Evolutionary conservation across 495 filamentous ascomycete species (phyloP).

Genomic region (Aspergillus wentii): DNA sequence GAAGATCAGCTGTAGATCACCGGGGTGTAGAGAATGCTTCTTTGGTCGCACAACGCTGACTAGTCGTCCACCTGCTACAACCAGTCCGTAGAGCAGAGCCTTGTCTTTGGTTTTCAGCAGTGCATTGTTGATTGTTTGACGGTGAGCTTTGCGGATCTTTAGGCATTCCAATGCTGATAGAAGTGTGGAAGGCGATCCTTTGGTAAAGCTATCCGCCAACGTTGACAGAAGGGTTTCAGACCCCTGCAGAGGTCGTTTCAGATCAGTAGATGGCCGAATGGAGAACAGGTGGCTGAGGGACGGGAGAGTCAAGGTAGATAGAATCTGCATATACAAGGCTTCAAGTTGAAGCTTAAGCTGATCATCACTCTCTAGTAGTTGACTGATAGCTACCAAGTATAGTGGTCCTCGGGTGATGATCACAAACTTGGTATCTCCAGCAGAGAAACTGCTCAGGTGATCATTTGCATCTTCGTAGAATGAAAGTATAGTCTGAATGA

Average conservation of each 20-base stretch:
- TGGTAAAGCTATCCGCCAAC: conserved; percentile 89
- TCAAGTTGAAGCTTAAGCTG: conserved; percentile 87
- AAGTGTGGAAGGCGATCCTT: conserved; percentile 82
- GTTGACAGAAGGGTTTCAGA: conserved; percentile 89
- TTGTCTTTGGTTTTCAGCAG: conserved; percentile 71
- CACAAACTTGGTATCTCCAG: conserved; percentile 79
- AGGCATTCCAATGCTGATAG: conserved; percentile 90
- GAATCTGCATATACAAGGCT: conserved; percentile 94
- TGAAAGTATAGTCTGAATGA: conserved; percentile 95
- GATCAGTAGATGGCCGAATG: conserved; percentile 83
- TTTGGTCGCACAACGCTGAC: conserved; percentile 92
- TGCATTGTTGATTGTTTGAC: conserved; percentile 78
- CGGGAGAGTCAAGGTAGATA: conserved; percentile 90
- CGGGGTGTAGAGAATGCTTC: conserved; percentile 92
- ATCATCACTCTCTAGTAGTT: conserved; percentile 80
- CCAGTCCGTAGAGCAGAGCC: conserved; percentile 83
- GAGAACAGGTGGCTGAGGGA: conserved; percentile 85
- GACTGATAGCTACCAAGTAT: conserved; percentile 89
- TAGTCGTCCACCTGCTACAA: conserved; percentile 89
- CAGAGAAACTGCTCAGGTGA: conserved; percentile 73
- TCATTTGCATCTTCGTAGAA: conserved; percentile 83
- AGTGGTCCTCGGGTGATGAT: conserved; percentile 77
- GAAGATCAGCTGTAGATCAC: conserved; percentile 93
- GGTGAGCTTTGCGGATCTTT: conserved; percentile 78
- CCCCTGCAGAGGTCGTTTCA: conserved; percentile 87